Evolutionary conservation across 306 rosid genomes (phyloP).

Genomic region (Inga oerstediana): DNA sequence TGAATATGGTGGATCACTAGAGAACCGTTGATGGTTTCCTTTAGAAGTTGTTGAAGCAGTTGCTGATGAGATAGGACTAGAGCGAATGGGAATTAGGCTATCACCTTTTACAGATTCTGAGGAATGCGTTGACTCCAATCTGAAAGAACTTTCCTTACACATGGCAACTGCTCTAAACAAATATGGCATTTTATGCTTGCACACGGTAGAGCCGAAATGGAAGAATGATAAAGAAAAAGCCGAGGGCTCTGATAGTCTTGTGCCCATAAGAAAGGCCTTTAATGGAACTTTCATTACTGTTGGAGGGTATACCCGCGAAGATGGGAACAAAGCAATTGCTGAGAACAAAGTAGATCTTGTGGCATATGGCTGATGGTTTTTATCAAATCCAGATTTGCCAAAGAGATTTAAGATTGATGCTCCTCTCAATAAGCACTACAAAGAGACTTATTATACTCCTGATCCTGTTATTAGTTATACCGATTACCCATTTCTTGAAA

Average conservation of each 20-base stretch:
- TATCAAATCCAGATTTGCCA: conserved; percentile 75
- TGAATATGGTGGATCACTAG: conserved; percentile 72
- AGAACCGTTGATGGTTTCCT: conserved; percentile 60
- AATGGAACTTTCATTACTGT: conserved; percentile 55
- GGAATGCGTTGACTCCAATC: conserved; percentile 65
- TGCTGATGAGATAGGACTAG: conserved; percentile 54
- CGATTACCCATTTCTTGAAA: background rate
- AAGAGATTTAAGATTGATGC: conserved; percentile 64
- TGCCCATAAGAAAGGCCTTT: conserved; percentile 62
- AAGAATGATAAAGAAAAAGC: background rate
- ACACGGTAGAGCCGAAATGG: conserved; percentile 70
- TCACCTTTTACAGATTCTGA: conserved; percentile 57
- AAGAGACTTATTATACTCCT: conserved; percentile 45
- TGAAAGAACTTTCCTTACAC: conserved; percentile 45
- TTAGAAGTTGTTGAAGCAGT: conserved; percentile 61
- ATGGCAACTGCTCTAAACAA: conserved; percentile 53
- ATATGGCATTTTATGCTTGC: conserved; percentile 54
- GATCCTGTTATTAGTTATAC: conserved; percentile 65
- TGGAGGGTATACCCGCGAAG: conserved; percentile 53
- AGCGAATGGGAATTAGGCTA: conserved; percentile 62
- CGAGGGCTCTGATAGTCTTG: conserved; percentile 40
- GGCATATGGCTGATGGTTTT: conserved; percentile 14
- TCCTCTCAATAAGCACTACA: conserved; percentile 55
- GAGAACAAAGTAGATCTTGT: conserved; percentile 49
- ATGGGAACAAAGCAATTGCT: conserved; percentile 53